Percentiles rank a stretch among this genome's conserved stretches.
phyloP scores from a whole-genome alignment of 202 grass and related monocot species.

The Bolboschoenoplectus hybrid region DNA sequence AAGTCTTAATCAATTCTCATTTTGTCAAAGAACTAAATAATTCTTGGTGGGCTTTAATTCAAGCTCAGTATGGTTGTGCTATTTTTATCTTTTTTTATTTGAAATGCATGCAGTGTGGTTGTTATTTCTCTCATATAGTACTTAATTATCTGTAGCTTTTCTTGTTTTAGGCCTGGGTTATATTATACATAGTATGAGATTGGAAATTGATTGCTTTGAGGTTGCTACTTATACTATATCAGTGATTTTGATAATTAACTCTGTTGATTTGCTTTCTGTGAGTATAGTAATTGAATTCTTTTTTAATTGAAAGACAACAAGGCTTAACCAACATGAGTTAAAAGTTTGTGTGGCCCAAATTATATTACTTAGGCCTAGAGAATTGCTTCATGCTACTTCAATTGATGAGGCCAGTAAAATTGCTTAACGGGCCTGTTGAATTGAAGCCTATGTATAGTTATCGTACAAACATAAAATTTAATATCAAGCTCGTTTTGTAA shows the following conservation, averaged over 20 bases:
- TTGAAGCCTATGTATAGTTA: neutral
- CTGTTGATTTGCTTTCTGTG: neutral
- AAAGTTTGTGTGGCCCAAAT: no score
- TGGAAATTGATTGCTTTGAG: no score
- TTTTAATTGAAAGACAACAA: neutral
- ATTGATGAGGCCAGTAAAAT: neutral
- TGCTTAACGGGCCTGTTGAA: neutral
- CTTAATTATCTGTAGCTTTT: neutral
- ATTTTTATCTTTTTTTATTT: no score
- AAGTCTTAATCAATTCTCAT: neutral
- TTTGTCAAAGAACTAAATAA: conserved; percentile 1
- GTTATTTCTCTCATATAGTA: neutral
- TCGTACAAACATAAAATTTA: neutral
- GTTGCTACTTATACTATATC: no score
- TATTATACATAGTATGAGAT: no score
- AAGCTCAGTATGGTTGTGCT: no score
- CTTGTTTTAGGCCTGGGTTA: neutral
- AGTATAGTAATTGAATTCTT: neutral
- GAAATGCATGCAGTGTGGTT: neutral
- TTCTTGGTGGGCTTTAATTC: neutral
- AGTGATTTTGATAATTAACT: neutral
- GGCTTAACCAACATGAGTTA: neutral
- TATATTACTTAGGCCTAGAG: no score
- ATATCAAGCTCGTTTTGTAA: neutral
- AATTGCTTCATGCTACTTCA: no score